Conservation (phyloP, 2,329 filamentous ascomycete species). For the Botryotinia calthae region DNA sequence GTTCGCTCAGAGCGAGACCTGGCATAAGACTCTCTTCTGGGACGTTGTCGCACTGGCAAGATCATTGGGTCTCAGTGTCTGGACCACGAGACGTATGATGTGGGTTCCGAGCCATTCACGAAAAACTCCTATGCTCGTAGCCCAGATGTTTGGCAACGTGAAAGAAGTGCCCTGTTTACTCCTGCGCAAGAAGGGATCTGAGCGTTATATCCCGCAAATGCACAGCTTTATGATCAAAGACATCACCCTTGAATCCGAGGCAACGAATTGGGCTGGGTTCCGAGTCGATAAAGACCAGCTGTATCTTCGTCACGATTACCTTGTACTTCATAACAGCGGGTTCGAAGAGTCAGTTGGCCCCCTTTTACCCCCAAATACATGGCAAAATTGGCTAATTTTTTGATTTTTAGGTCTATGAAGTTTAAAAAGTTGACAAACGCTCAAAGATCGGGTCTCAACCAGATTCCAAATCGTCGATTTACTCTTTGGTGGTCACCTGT, state of each 20-base stretch:
- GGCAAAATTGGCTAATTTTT: not conserved
- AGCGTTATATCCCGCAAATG: too few relatives aligned
- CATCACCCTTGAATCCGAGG: slow-evolving; percentile 44
- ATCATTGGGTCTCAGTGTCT: too few relatives aligned
- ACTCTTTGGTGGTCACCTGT: slow-evolving; percentile 97
- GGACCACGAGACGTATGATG: too few relatives aligned
- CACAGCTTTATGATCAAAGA: slow-evolving; percentile 43
- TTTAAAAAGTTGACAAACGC: slow-evolving; percentile 99
- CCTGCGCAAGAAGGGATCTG: too few relatives aligned
- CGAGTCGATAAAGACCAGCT: slow-evolving; percentile 51
- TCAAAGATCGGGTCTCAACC: slow-evolving; percentile 92
- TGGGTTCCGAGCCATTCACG: too few relatives aligned
- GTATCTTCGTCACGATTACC: slow-evolving; percentile 49
- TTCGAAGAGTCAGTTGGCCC: slow-evolving; percentile 38
- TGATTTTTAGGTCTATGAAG: slow-evolving; percentile 62
- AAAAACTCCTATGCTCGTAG: too few relatives aligned
- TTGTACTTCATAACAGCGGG: slow-evolving; percentile 26
- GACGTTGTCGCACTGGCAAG: too few relatives aligned
- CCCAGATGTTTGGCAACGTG: too few relatives aligned
- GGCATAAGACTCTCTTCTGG: too few relatives aligned
- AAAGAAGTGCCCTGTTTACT: too few relatives aligned
- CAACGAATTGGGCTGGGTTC: slow-evolving; percentile 51
- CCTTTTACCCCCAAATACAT: not conserved
- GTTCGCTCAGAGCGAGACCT: too few relatives aligned
- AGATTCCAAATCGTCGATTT: slow-evolving; percentile 98